Evolutionary conservation across 2,329 filamentous ascomycete genomes (phyloP), one percentile per base, ranked within the genome.

Genomic region (Zasmidium cellare): DNA sequence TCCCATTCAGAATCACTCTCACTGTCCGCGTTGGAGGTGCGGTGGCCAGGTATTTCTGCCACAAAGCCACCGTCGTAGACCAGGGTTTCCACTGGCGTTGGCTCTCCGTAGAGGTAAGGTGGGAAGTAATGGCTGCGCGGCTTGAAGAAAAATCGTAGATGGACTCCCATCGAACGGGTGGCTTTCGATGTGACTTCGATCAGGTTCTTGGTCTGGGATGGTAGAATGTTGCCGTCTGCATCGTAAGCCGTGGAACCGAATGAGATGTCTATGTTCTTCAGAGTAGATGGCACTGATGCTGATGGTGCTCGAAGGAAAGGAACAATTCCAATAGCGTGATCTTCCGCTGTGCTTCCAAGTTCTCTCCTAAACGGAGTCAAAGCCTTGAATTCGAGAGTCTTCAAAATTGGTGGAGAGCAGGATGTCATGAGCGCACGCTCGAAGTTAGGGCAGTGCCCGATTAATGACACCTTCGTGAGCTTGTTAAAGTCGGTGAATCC

Each of bases 271-370:
- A 65, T 20, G n/a, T 22, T 53, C 24, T 24, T 16, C 11, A 65
- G 44, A 2, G 48, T 48, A 5, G 28, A 11, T 12, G 60, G 57
- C 5, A 60, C 24, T 9, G 57, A 59, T 22, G 54, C 51, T 11
- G 62, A 60, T 25, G 62, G 62, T 12, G 64, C 62, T 24, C 62
- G 60, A 1, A 66, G 35, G 35, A 66, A 66, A 14, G 63, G 63
- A 25, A 66, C 47, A 2, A 38, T 20, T 6, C 22, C 31, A 12
- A 64, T 18, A 19, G 55, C 18, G 11, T 28, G 45, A 19, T 25
- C 38, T 18, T 31, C 46, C 16, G 41, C 18, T 19, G 53, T 24
- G 55, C 5, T 48, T 24, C 19, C 35, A 20, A 22, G 31, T n/a
- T 31, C 45, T 48, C 52, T 20, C 41, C 56, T 52, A 41, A 65